phyloP scores from a whole-genome alignment of 1,139 yeast species.

The Tardiomyces digboiensis region DNA sequence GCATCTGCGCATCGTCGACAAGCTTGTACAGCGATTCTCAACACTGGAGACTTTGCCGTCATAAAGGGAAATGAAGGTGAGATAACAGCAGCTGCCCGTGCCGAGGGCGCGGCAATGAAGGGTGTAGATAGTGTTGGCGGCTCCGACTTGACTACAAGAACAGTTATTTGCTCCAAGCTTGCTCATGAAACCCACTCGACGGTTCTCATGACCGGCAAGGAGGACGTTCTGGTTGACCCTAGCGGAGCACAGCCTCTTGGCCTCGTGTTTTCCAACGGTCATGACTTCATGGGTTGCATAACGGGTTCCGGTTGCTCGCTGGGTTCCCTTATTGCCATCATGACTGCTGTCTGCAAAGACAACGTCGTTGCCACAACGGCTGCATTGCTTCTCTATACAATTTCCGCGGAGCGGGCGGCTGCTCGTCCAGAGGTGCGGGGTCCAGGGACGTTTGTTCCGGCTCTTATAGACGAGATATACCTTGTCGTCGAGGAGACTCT shows the following conservation, averaged over 20 bases:
- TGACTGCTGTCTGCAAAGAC: constrained; percentile 34
- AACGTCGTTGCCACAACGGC: constrained; percentile 41
- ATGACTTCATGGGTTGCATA: constrained; percentile 51
- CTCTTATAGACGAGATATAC: constrained; percentile 39
- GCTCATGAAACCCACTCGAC: constrained; percentile 46
- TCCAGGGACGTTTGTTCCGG: constrained; percentile 44
- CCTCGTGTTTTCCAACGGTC: constrained; percentile 41
- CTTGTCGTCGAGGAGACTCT: neutral
- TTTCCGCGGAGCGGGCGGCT: constrained; percentile 54
- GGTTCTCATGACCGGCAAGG: constrained; percentile 59
- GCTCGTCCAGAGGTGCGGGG: constrained; percentile 17
- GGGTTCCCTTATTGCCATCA: constrained; percentile 62
- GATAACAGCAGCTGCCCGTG: constrained; percentile 39
- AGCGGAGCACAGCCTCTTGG: constrained; percentile 22
- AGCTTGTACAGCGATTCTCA: constrained; percentile 40
- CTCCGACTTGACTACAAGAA: constrained; percentile 17
- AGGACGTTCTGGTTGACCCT: constrained; percentile 40
- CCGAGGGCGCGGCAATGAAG: constrained; percentile 39
- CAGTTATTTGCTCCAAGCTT: constrained; percentile 33
- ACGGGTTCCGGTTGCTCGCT: constrained; percentile 86
- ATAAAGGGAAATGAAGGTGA: constrained; percentile 84
- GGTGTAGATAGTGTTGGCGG: constrained; percentile 30
- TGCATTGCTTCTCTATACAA: constrained; percentile 56
- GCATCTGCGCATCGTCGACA: constrained; percentile 53
- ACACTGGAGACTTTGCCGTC: constrained; percentile 53